Base-by-base conservation (phyloP, 257 asterid genomes). In the Handroanthus guayacan region DNA sequence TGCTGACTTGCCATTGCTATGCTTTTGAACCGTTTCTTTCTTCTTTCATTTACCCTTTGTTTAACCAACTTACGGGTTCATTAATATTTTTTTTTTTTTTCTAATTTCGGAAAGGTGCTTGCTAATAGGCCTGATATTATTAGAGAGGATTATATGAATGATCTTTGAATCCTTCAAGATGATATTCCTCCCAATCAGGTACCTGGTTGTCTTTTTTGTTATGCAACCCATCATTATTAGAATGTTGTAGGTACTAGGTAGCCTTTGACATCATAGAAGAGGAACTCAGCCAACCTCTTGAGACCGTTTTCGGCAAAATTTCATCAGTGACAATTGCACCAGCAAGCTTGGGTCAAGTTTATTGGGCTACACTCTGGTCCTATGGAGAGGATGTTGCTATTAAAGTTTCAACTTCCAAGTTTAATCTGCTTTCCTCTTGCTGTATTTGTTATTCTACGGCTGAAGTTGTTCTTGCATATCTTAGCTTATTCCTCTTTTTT, bases 151-250 rank as follows among this genome's bases (percentile, higher is more conserved):
- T 95, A 95, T 81, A 95, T 93, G 99, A 95, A 89, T 77, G 99
- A 93, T 84, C 98, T 95, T 83, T 92, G 98, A 88, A 90, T 93
- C 80, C 98, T 95, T 88, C 99, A 95, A 84, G 99, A 93, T 81
- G 99, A 95, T 79, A 98, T 95, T 84, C 99, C 99, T 75, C 97
- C 97, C 45, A 91, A 95, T 84, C 90, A 95, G 97, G 99, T 93
- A 92, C 41, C 50, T 80, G 63, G 71, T 69, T 60, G 78, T 25
- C 31, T 25, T 25, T 25, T 25, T 25, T 25, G 31, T 25, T 25
- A 25, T 25, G 31, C 31, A 0, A 25, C 31, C 31, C 31, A 25
- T 25, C 31, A 25, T 25, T 25, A 25, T 25, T 25, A 25, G 31
- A 25, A 25, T 25, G 31, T 0, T 25, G 31, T 1, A 25, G 31